Evolutionary conservation across 495 filamentous ascomycete genomes (phyloP), one percentile per base, ranked within the genome.

Genomic region (Chaetomidium leptoderma): DNA sequence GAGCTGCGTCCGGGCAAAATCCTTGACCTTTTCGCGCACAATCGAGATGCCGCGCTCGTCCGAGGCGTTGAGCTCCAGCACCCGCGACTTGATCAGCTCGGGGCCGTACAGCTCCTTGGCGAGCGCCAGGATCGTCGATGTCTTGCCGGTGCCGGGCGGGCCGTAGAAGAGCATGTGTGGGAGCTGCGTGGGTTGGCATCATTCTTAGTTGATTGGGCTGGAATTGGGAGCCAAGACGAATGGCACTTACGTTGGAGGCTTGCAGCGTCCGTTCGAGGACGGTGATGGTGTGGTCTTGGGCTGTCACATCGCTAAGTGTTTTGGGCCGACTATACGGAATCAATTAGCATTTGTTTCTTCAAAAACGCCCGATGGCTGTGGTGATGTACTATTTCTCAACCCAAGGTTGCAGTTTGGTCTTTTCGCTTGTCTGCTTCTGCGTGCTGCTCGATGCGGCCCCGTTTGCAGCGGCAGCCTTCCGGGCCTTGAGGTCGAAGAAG

Each of bases 81-180:
- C 95, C 8, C 93, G 90, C 35, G 91, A 85, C 68, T 90, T 91
- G 68, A 95, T 89, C 63, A 99, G 84, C 58, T 95, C 89, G 40
- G 93, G 93, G 14, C 92, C 93, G 77, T 95, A 99, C 61, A 99
- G 90, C 64, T 96, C 92, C 73, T 96, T 96, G 37, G 92, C 91
- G 30, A 99, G 90, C 16, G 83, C 83, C 27, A 99, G 90, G 68
- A 99, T 91, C 1, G 95, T 97, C 5, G 91, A 96, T n/a, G 93
- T 99, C 74, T 99, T 99, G 61, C 93, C 93, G 1, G 95, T 99
- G 39, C 93, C 93, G 0, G 93, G 93, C 0, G 93, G 95, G 7
- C 95, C 95, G 66, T 99, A 99, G 78, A 97, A 97, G 68, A 99
- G 90, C 91, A 99, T 96, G 72, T 99, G 95, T 21, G 93, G 93